Percentiles rank a stretch among this genome's conserved stretches.
Conservation (phyloP, 306 rosid genomes). For the Calophaca sinica region DNA sequence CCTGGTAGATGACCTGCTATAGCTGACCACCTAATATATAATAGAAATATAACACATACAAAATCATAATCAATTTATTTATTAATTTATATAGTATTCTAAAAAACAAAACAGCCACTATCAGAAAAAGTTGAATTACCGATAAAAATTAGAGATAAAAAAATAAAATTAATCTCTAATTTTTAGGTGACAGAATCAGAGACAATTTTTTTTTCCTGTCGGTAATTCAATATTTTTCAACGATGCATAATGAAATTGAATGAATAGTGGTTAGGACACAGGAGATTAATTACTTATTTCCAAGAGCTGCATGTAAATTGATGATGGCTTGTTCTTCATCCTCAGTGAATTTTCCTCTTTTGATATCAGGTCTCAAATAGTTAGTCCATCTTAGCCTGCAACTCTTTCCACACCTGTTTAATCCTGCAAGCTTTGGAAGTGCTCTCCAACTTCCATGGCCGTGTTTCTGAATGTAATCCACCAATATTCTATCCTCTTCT, state of each 20-base stretch:
- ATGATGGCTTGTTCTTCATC: slow-evolving; percentile 71
- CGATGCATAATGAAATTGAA: too few relatives aligned
- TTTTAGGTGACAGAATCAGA: too few relatives aligned
- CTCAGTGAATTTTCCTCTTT: slow-evolving; percentile 71
- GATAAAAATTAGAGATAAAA: background rate
- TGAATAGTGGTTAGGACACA: too few relatives aligned
- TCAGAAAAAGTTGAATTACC: background rate
- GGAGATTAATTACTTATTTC: slow-evolving; percentile 62
- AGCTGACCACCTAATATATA: slow-evolving; percentile 69
- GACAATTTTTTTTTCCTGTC: too few relatives aligned
- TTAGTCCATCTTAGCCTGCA: slow-evolving; percentile 85
- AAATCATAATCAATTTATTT: slow-evolving; percentile 2
- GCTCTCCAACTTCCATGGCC: slow-evolving; percentile 92
- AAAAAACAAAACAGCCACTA: background rate
- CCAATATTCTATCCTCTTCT: slow-evolving; percentile 54
- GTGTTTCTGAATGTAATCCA: slow-evolving; percentile 55
- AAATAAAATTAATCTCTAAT: too few relatives aligned
- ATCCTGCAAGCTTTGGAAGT: slow-evolving; percentile 76
- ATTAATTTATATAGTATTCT: background rate
- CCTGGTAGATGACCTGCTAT: slow-evolving; percentile 88
- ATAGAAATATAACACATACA: background rate
- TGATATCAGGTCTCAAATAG: slow-evolving; percentile 80
- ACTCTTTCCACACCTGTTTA: slow-evolving; percentile 87
- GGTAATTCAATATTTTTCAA: too few relatives aligned
- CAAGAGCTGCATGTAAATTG: slow-evolving; percentile 69